Evolutionary conservation across 2,329 filamentous ascomycete genomes (phyloP), one percentile per base, ranked within the genome.

Genomic region (Basipetospora chlamydospora): DNA sequence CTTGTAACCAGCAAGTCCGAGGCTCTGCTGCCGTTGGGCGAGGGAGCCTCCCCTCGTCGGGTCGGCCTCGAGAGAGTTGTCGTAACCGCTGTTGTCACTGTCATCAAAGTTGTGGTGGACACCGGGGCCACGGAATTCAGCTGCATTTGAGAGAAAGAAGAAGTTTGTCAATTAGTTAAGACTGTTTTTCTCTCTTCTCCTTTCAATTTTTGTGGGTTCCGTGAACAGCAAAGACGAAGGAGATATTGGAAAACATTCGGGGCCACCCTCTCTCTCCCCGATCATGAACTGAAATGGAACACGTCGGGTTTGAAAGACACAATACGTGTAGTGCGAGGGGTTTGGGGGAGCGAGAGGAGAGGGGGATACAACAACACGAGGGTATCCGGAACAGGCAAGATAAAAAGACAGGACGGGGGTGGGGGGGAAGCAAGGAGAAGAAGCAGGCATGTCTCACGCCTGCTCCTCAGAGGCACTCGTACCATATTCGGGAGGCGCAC

Each of bases 401-500:
- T 4, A 15, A 28, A 30, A 15, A 9, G 20, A 26, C 41, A 39
- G 28, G 40, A 36, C 41, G 23, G 37, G 32, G 29, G 31, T 20
- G 26, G 40, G 36, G 30, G 13, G 3, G 6, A 16, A 22, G 28
- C 10, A 21, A 37, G 39, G 13, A 18, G 15, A 32, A 25, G 20
- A 15, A 33, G 11, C 28, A 26, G 12, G 32, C 9, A 17, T 21
- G 28, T n/a, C 16, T 38, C 15, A 34, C 26, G 48, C 37, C 17
- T 39, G 54, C 58, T 37, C 35, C 18, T 37, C 15, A 18, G 60
- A 62, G 57, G 56, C 56, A 64, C 64, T 75, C 85, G 79, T 88
- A 87, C 90, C 90, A 69, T 96, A 98, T 77, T 98, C 90, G 54
- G 88, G 90, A 62, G 90, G 90, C 59, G 90, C 90, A 67, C 88